Base-by-base conservation (phyloP, 345 rosid species). In the Capsella bursapastoris region DNA sequence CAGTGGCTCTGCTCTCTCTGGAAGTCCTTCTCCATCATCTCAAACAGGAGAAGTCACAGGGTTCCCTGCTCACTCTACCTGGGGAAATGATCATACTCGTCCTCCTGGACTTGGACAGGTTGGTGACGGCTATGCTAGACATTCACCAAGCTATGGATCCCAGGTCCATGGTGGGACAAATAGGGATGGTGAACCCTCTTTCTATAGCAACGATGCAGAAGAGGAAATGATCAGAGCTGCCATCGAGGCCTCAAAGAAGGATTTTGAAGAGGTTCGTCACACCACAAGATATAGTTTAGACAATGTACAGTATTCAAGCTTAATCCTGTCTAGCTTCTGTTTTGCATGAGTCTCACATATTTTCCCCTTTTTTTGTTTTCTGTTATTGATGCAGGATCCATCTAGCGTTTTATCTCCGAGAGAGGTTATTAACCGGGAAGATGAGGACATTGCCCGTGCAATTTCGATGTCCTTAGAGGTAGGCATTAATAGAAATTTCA, bases 381-480 rank as follows among this genome's bases (percentile, higher is more conserved):
- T 48, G 35, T 29, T 72, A 35, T 65, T 76, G 79, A 60, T 77
- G 83, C 82, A 90, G 92, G 79, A 73, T 58, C 71, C 82, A 68
- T 82, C 88, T 66, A 76, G 72, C 22, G 32, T 40, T 71, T 73
- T 83, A 55, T 50, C 76, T 69, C 57, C 60, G 6, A 81, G 78
- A 44, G 84, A 79, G 72, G 83, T 78, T 70, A 71, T 55, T 66
- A 70, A 78, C 67, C 62, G 43, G 65, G 96, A 89, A 80, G 97
- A 88, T 56, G 89, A 88, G 66, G 96, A 87, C 44, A 79, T 91
- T 68, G 83, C 87, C 79, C 96, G 66, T 82, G 98, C 91, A 58
- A 77, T 91, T 52, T 84, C 91, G 2, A 73, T 88, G 78, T 91
- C 97, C 15, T 50, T 93, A 83, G 86, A 84, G 97, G 97, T 93